Base-by-base conservation (phyloP, 768 basidiomycete genomes). In the Leccinum arenicola region DNA sequence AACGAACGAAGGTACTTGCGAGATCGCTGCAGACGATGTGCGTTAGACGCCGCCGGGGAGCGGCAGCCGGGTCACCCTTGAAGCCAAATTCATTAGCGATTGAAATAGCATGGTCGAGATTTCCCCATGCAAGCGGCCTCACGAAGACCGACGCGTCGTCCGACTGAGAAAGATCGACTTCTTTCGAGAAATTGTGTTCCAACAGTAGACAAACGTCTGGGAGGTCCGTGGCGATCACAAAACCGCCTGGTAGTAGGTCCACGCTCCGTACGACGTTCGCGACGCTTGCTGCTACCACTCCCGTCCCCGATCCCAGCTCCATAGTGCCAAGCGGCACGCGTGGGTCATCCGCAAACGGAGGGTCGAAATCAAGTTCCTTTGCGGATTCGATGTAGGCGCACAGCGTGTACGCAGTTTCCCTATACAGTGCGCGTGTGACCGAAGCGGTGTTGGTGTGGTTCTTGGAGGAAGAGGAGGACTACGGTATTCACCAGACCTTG, bases 21-120 rank as follows among this genome's bases (percentile, higher is more conserved):
- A 95, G 80, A 73, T 94, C 92, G 69, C 93, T 93, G 72, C 91
- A 91, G 21, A 93, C 70, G 49, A 95, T 80, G 66, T 91, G 89
- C 1, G 86, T 87, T 54, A 84, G 66, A 31, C 45, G 61, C 27
- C 17, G 12, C 12, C 14, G 47, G 3, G 21, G 0, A 10, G 25
- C 11, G 1, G 21, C 21, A 27, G 25, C 3, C 11, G 38, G 57
- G 6, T 35, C 17, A 6, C 25, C 45, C 5, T 7, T 6, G n/a
- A 63, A 49, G 25, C 50, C 50, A 5, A 84, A 74, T 48, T 82
- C 78, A 4, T 68, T 66, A 9, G 74, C 66, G 45, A 89, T 75
- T 14, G 58, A 40, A 12, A 52, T 40, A 3, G 75, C 81, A 61
- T 88, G 80, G 15, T 73, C 65, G 0, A 62, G 55, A 58, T 79